Evolutionary conservation across 192 early-diverging fungal genomes (phyloP), one percentile per base, ranked within the genome.

Genomic region (Coemansia umbellata): DNA sequence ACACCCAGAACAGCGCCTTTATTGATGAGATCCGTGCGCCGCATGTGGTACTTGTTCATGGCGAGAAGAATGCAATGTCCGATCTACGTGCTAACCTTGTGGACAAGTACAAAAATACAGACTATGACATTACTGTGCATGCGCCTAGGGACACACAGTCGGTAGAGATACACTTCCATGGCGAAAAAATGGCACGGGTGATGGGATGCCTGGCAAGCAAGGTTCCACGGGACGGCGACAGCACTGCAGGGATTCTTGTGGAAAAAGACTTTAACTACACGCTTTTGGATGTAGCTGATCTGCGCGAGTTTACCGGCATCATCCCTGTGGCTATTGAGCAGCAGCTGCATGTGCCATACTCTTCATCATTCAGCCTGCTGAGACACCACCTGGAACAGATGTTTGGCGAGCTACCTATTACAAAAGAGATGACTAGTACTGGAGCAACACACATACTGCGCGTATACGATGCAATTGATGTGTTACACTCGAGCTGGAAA

Each of bases 21-120:
- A 98, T 99, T 60, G 88, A 98, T 55, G 93, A 94, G 47, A 88
- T 98, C 39, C 87, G 89, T 22, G 85, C 92, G 7, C 87, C 92
- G 28, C 85, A 97, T 63, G 78, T 99, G 37, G 86, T 93, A 64
- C 78, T 99, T 32, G 97, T 99, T 1, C 97, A 99, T 48, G 97
- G 97, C 52, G 97, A 97, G 60, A 77, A 88, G 24, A 97, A 93
- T 61, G 84, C 88, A 10, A 99, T 99, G 97, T 82, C 85, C 27
- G 80, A 92, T 28, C 77, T 99, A 58, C 85, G 87, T 56, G 84
- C 88, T 23, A 93, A 93, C 5, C 54, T 99, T 37, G 80, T 86
- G 53, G 89, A 87, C 69, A 85, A 84, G 63, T 97, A 89, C 63
- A 75, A 78, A 8, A 90, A 91, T 48, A 65, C 79, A 10, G 91